Base-by-base conservation (phyloP, 1,139 yeast species). In the Pichia sp. region DNA sequence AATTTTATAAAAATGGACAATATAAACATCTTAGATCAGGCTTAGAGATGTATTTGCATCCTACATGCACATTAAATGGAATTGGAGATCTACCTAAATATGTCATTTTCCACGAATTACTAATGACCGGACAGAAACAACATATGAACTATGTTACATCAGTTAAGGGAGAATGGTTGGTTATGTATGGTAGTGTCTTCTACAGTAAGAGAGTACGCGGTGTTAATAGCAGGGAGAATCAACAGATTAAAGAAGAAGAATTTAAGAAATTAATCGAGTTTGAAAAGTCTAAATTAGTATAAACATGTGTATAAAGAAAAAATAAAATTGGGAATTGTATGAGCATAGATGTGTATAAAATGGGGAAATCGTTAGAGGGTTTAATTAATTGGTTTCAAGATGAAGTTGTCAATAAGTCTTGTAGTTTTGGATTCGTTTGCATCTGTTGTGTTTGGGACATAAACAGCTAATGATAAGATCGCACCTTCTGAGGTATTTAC, bases 61-160 rank as follows among this genome's bases (percentile, higher is more conserved):
- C 97, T 3, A 90, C 97, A 0, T 86, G 96, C 30, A 79, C 94
- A 0, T 69, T 93, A 21, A 82, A 76, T 57, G 96, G 94, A 0
- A 69, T 83, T 52, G 83, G 90, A 27, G 87, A 83, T 56, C 68
- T 89, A 31, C 95, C 96, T 0, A 79, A 80, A 43, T 84, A 74
- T 62, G 86, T 85, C 21, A 70, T 85, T 0, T 85, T 82, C 59
- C 87, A 85, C 62, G 91, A 83, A 58, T 67, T 85, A 49, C 67
- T 85, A 38, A 65, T 85, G 55, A 84, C 91, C 0, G 71, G 81
- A 0, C 78, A 76, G 53, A 89, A 82, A 59, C 60, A 62, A 43
- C 84, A 83, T 56, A 83, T 85, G 74, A 81, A 78, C 51, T 80
- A 76, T 57, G 88, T 82, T 3, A 84, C 90, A 0, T 75, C 80